Conservation (phyloP, 2,329 filamentous ascomycete species). For the Exserohilum rostratum region DNA sequence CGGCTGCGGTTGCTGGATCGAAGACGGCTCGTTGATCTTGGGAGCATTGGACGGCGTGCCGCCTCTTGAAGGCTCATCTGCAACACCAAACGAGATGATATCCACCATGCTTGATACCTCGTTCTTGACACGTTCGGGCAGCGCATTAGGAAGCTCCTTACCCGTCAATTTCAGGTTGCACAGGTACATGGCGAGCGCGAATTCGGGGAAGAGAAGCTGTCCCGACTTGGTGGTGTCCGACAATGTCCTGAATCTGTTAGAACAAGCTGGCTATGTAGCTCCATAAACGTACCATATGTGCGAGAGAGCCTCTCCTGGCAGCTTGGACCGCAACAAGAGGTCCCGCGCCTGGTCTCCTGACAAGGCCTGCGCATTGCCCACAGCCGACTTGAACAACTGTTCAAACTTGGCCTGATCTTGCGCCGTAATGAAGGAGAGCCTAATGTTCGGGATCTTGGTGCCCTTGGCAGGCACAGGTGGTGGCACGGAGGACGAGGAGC, state of each 20-base stretch:
- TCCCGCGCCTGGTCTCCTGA: slow-evolving; percentile 92
- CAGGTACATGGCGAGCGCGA: slow-evolving; percentile 96
- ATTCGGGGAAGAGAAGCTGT: slow-evolving; percentile 95
- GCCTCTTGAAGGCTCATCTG: slow-evolving; percentile 68
- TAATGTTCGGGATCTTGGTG: slow-evolving; percentile 88
- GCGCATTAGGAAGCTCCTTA: slow-evolving; percentile 73
- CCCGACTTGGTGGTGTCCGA: slow-evolving; percentile 96
- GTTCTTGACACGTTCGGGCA: slow-evolving; percentile 89
- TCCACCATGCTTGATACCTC: slow-evolving; percentile 99
- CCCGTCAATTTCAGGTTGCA: slow-evolving; percentile 93
- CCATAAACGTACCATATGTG: slow-evolving; percentile 77
- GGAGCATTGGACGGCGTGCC: slow-evolving; percentile 67
- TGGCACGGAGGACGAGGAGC: slow-evolving; percentile 51
- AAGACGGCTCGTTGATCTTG: slow-evolving; percentile 68
- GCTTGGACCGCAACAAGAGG: slow-evolving; percentile 82
- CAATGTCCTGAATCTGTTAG: slow-evolving; percentile 68
- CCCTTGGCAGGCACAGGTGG: slow-evolving; percentile 68
- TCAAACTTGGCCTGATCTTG: slow-evolving; percentile 97
- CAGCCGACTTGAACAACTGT: slow-evolving; percentile 94
- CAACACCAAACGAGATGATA: slow-evolving; percentile 94
- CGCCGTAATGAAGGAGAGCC: slow-evolving; percentile 93
- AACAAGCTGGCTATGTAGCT: not conserved
- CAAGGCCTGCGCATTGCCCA: slow-evolving; percentile 82
- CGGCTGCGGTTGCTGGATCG: slow-evolving; percentile 59
- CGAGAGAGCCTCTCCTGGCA: slow-evolving; percentile 84